Evolutionary conservation across 176 grass and related monocot species (phyloP), one percentile per base, ranked within the genome.

Genomic region (Bromus sterilis): DNA sequence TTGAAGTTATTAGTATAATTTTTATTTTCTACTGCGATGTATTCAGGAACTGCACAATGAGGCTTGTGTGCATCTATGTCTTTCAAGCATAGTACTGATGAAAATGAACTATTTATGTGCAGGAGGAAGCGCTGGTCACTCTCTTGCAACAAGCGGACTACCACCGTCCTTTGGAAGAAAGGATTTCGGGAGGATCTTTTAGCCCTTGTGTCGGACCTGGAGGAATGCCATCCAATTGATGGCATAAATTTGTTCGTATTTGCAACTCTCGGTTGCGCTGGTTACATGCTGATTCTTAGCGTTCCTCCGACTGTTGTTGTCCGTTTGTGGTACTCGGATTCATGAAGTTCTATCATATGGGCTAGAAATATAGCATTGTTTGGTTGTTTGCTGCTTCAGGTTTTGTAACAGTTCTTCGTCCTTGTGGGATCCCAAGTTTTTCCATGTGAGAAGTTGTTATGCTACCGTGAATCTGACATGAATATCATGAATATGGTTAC

Each of bases 131-230:
- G 68, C 64, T 83, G 64, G 85, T 31, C 91, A 91, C 85, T 78
- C 90, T 1, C 80, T 91, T 77, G 71, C 78, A 67, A 85, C 90
- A 66, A 86, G 88, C 21, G 79, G 83, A 66, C 62, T 93, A 77
- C 89, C 89, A 49, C 80, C 89, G 26, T 79, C 84, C 35, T 73
- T 82, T 58, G 63, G 79, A 64, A 91, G 93, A 83, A 93, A 91
- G 74, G 93, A 99, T 75, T 90, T 86, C 15, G 91, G 93, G 66
- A 94, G 89, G 79, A 91, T 98, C 59, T 93, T 90, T 32, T 93
- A 87, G 83, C n/a, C 14, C 18, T 49, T 29, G 12, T 34, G 26
- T 49, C 71, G 31, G 69, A 80, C 23, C 32, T 66, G 69, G 68
- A 71, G 82, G 68, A 86, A 80, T 69, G 84, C 70, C 87, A 90